Evolutionary conservation across 768 basidiomycete genomes (phyloP).

Genomic region (Podaxis sp.): DNA sequence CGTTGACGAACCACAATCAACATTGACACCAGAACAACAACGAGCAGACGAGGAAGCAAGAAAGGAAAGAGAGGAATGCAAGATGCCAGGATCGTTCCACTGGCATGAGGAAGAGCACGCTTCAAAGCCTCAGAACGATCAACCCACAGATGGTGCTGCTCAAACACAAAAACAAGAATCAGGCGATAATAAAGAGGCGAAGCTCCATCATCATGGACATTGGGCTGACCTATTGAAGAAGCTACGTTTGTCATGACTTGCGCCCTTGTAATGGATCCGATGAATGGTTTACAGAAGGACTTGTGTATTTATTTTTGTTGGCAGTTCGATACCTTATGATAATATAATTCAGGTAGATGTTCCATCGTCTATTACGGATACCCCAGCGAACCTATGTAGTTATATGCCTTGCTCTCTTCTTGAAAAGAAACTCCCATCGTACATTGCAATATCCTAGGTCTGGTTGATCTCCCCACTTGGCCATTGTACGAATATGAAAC

Average conservation of each 20-base stretch:
- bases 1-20: not conserved
- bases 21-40: not conserved
- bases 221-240: conserved; percentile 1
- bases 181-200: not conserved
- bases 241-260: not conserved
- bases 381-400: not conserved
- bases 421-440: not conserved
- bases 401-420: not conserved
- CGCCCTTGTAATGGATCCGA: not conserved
- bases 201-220: not conserved
- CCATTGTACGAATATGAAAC: too few species aligned
- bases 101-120: not conserved
- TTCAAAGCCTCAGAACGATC: not conserved
- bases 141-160: not conserved
- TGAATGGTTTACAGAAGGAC: not conserved
- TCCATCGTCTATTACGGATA: not conserved
- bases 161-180: not conserved
- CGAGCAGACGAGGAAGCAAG: not conserved
- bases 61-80: not conserved
- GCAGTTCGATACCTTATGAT: not conserved
- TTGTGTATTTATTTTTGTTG: not conserved
- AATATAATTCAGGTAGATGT: not conserved
- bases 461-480: not conserved
- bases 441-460: not conserved
- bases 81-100: conserved; percentile 7